Evolutionary conservation across 1,139 yeast species (phyloP), one percentile per base, ranked within the genome.

Genomic region (Yamadazyma atmosphaerica): DNA sequence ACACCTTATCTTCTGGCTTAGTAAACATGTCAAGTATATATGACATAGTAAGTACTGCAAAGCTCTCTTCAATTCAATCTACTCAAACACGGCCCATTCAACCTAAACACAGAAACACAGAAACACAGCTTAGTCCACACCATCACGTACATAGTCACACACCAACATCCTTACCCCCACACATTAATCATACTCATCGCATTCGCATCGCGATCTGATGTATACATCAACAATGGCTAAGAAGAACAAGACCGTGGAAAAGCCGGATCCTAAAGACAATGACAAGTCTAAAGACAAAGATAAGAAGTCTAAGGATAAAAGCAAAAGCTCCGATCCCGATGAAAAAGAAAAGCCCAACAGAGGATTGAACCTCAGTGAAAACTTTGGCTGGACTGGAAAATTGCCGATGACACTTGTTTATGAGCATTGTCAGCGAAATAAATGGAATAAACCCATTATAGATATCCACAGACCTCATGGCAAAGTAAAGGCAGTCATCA

Each of bases 321-420:
- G 28, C 41, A 23, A 38, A 22, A 39, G 23, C 16, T 16, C 31
- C 21, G 34, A 25, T 18, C 33, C 32, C 15, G 31, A 33, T 21
- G 32, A 39, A 18, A 22, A 28, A 14, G 24, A 7, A 28, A 66
- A 66, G 39, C 77, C 77, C 2, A 66, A 54, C 32, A 51, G 77
- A 45, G 77, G 77, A 9, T 51, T 67, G 31, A 72, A 63, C 9
- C 63, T 72, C 25, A 76, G 75, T 11, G 77, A 71, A 31, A 72
- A 72, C 49, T 72, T 72, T 58, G 77, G 77, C 4, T 90, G 98
- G 97, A 89, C 97, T 1, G 98, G 98, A 1, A 92, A 92, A 52
- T 67, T 92, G 10, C 98, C 98, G 0, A 89, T 87, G 2, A 83
- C 95, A 0, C 61, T 92, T 24, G 69, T 92, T 4, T 87, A 87